Percentiles rank a stretch among this genome's conserved stretches.
Conservation (phyloP, 495 filamentous ascomycete species). For the Penicillium psychrofluorescens region DNA sequence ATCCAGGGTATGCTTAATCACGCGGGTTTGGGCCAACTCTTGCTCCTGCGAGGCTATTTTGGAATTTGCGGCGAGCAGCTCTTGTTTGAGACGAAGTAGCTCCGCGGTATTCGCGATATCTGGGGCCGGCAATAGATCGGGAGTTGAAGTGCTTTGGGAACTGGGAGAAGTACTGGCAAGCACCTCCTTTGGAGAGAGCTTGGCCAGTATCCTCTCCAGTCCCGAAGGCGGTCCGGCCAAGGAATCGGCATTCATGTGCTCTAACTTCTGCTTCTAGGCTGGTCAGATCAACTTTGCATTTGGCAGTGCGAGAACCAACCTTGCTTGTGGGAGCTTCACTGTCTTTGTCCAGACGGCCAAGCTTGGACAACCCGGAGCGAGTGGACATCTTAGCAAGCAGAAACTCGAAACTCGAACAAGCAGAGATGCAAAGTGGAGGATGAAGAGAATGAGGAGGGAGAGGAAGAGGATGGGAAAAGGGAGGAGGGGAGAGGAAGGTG, state of each 20-base stretch:
- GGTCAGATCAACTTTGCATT: slow-evolving; percentile 25
- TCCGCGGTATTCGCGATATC: slow-evolving; percentile 34
- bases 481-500: slow-evolving; percentile 13
- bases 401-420: slow-evolving; percentile 2
- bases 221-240: slow-evolving; percentile 21
- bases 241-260: slow-evolving; percentile 24
- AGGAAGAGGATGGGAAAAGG: too few species aligned
- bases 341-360: slow-evolving; percentile 17
- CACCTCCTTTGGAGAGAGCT: slow-evolving; percentile 41
- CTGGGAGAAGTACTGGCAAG: slow-evolving; percentile 15
- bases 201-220: slow-evolving; percentile 32
- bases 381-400: slow-evolving; percentile 20
- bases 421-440: not conserved
- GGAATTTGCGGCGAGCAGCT: slow-evolving; percentile 71
- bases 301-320: slow-evolving; percentile 17
- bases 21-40: slow-evolving; percentile 72
- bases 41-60: slow-evolving; percentile 77
- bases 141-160: slow-evolving; percentile 15
- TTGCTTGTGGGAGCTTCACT: slow-evolving; percentile 21
- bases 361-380: slow-evolving; percentile 14
- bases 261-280: slow-evolving; percentile 46
- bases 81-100: slow-evolving; percentile 53
- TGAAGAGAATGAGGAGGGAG: slow-evolving; percentile 7
- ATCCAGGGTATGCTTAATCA: slow-evolving; percentile 67
- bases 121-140: slow-evolving; percentile 24